These are phyloP conservation scores for Corylus heterophylla DNA, from an alignment of 306 rosid species.

Conservation along the genomic window DNA sequence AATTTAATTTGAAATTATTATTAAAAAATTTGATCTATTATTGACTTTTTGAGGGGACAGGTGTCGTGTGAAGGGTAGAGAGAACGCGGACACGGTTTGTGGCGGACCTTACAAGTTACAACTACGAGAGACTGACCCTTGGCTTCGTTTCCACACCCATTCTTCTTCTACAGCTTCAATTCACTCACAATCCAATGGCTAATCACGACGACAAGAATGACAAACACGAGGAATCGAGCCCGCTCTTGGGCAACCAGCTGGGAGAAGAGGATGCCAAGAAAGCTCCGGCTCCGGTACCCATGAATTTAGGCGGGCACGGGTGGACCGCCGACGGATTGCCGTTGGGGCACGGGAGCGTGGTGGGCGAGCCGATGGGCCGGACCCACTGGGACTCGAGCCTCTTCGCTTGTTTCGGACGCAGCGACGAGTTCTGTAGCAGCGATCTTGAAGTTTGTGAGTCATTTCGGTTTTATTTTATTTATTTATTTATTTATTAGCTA, in stretches of 20 bases:
- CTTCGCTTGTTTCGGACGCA: constrained; percentile 81
- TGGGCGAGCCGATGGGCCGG: constrained; percentile 85
- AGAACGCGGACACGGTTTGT: constrained; percentile 15
- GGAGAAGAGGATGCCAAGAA: constrained; percentile 29
- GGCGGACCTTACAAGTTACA: background rate
- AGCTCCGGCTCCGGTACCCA: constrained; percentile 23
- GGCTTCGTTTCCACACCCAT: no score
- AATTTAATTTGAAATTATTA: no score
- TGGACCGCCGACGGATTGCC: constrained; percentile 94
- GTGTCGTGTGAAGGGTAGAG: background rate
- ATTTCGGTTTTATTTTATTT: background rate
- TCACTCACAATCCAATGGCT: constrained; percentile 37
- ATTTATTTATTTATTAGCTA: background rate
- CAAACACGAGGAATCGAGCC: constrained; percentile 64
- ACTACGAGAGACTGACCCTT: background rate
- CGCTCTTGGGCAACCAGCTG: constrained; percentile 54
- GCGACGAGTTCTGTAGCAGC: constrained; percentile 88
- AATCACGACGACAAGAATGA: constrained; percentile 19
- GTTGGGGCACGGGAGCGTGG: constrained; percentile 64
- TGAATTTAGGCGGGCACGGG: constrained; percentile 29
- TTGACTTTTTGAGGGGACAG: background rate
- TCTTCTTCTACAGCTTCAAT: background rate
- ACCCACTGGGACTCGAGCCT: constrained; percentile 70
- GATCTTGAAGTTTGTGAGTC: constrained; percentile 98
- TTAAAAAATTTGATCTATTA: no score